Evolutionary conservation across 495 filamentous ascomycete species (phyloP), one percentile per base, ranked within the genome.

Genomic region (Parathielavia hyrcaniae): DNA sequence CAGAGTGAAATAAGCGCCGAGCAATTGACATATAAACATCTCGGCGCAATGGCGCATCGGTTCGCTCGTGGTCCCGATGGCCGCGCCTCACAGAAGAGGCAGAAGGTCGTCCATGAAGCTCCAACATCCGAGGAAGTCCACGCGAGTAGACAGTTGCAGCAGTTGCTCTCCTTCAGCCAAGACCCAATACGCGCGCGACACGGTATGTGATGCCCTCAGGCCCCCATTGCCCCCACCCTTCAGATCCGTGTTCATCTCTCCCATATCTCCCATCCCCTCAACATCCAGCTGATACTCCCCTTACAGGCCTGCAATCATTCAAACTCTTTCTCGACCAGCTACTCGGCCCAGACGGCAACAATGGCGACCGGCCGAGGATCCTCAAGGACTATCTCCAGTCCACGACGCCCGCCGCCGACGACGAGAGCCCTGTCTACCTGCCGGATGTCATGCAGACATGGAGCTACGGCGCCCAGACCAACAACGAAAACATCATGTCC

Each of bases 361-460:
- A 79, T 58, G 81, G 79, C 64, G 48, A 60, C 32, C 66, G 61
- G 1, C 72, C 78, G 60, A 69, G 67, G 45, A 83, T 95, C 40
- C 77, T 97, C 41, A 80, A 81, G 62, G 82, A 85, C 43, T 95
- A 86, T 68, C 81, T 92, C 50, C 80, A 88, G 45, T 79, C 80
- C 53, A 81, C 88, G 63, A 82, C 79, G 58, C 80, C 83, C 32
- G 66, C 71, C 30, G 77, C 77, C n/a, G 81, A 81, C 38, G 77
- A 80, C 17, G 74, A 75, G 36, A 79, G 78, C 17, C 71, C 78
- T 2, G 70, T 80, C 23, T 89, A 84, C 63, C 80, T 95, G 22
- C 74, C 82, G 1, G 86, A 91, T 55, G 67, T 97, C 45, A 85
- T 91, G 65, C 83, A 88, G 62, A 84, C 81, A 14, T 97, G 91